Evolutionary conservation across 2,329 filamentous ascomycete species (phyloP), one percentile per base, ranked within the genome.

Genomic region (Clonostachys rosea): DNA sequence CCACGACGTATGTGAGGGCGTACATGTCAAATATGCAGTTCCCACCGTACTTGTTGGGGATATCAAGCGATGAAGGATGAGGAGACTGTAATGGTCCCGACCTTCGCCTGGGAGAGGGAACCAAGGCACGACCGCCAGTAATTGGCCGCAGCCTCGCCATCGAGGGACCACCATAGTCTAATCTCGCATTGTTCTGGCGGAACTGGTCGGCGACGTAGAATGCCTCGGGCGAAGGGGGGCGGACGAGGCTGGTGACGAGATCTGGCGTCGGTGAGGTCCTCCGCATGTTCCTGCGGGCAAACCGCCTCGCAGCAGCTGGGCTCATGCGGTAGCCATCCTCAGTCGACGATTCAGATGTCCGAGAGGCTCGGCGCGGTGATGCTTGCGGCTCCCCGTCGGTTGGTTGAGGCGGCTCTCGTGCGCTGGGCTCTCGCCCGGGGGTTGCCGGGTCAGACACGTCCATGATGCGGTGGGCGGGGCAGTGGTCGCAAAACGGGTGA

Each of bases 21-120:
- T 70, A 68, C 57, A 76, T 60, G 57, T 77, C 73, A 49, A 76
- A 68, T 46, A 69, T 54, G 54, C 59, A 57, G 42, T 57, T 53
- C 48, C 67, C 67, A 20, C 67, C 67, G 48, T 68, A 67, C 30
- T 59, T 60, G 43, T 57, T 59, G 2, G 67, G 67, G 10, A 69
- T 65, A 43, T 66, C 67, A 44, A 69, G 60, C 5, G 67, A 69
- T 2, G 65, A 69, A 10, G 49, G 61, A 48, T 69, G 67, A 10
- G 67, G 67, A 37, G 62, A 51, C 34, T 61, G 47, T 34, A 67
- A 47, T 18, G 66, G 66, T 8, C 66, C 42, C 18, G 36, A 39
- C 17, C 36, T 39, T 18, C 36, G 7, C 24, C 24, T 30, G 24
- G 24, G 24, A 30, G 24, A 30, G 24, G 3, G 24, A 4, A 10